Percentiles rank a stretch among this genome's conserved stretches.
phyloP scores from a whole-genome alignment of 306 rosid genomes.

The Neltuma alba region DNA sequence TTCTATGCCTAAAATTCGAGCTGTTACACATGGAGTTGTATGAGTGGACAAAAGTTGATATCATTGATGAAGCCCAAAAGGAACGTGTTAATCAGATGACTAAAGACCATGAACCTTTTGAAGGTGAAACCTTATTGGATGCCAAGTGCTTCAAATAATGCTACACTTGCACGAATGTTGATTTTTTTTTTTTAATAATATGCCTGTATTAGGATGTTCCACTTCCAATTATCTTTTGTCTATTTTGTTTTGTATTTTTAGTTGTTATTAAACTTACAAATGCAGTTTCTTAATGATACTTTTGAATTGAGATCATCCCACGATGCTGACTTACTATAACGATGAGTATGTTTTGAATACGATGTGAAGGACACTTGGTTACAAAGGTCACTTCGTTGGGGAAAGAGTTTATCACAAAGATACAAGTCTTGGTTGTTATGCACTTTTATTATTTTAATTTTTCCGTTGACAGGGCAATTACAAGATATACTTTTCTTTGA shows the following conservation, averaged over 20 bases:
- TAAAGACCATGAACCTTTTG: conserved; percentile 62
- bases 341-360: background rate
- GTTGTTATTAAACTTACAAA: background rate
- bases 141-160: conserved; percentile 70
- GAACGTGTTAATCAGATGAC: conserved; percentile 66
- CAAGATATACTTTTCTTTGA: no score
- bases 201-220: background rate
- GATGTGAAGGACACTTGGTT: no score
- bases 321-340: background rate
- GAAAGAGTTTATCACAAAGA: no score
- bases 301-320: no score
- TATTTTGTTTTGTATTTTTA: background rate
- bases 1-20: no score
- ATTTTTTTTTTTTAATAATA: background rate
- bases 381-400: no score
- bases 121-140: conserved; percentile 62
- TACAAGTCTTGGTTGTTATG: no score
- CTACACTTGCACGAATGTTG: background rate
- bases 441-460: no score
- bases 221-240: background rate
- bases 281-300: background rate
- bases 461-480: no score
- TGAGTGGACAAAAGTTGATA: conserved; percentile 65
- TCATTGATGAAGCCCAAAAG: conserved; percentile 58
- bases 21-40: no score